These are phyloP conservation scores for Pseudonitzschia pungens DNA, from an alignment of 108 stramenopile genomes.

Conservation along the genomic window DNA sequence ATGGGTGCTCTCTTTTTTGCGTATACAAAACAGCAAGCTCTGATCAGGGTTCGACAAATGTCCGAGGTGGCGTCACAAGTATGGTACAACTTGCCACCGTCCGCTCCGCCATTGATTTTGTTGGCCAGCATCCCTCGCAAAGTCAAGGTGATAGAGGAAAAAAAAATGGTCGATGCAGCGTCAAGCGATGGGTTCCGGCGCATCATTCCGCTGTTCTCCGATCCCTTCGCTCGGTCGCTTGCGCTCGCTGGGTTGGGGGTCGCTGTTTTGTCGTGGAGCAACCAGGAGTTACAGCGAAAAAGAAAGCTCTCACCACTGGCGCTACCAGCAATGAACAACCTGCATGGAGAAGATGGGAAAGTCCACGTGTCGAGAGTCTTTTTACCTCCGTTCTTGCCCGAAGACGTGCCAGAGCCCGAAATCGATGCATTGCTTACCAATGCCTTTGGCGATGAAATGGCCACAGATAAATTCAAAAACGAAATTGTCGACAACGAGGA, in stretches of 20 bases:
- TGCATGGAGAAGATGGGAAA: background rate
- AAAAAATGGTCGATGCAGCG: constrained; percentile 19
- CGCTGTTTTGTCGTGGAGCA: constrained; percentile 74
- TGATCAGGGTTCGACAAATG: constrained; percentile 29
- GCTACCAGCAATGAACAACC: constrained; percentile 22
- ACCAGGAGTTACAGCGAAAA: constrained; percentile 65
- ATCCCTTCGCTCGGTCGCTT: constrained; percentile 39
- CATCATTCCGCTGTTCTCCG: constrained; percentile 36
- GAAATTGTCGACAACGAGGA: constrained; percentile 10
- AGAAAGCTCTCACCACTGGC: constrained; percentile 61
- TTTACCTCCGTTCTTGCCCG: constrained; percentile 78
- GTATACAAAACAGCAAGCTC: constrained; percentile 23
- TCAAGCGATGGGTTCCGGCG: constrained; percentile 10
- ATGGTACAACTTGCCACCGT: constrained; percentile 79
- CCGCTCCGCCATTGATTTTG: constrained; percentile 64
- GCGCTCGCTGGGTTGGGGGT: constrained; percentile 36
- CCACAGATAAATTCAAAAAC: background rate
- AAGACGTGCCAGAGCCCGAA: constrained; percentile 39
- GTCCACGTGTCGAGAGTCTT: constrained; percentile 50
- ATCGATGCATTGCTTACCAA: constrained; percentile 19
- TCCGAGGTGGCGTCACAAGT: constrained; percentile 54
- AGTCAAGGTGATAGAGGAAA: constrained; percentile 1
- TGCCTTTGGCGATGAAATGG: background rate
- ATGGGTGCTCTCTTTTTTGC: constrained; percentile 22
- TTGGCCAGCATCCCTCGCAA: constrained; percentile 53